These are phyloP conservation scores for Hypholoma fasciculare DNA, from an alignment of 768 basidiomycete genomes.

Conservation along the genomic window DNA sequence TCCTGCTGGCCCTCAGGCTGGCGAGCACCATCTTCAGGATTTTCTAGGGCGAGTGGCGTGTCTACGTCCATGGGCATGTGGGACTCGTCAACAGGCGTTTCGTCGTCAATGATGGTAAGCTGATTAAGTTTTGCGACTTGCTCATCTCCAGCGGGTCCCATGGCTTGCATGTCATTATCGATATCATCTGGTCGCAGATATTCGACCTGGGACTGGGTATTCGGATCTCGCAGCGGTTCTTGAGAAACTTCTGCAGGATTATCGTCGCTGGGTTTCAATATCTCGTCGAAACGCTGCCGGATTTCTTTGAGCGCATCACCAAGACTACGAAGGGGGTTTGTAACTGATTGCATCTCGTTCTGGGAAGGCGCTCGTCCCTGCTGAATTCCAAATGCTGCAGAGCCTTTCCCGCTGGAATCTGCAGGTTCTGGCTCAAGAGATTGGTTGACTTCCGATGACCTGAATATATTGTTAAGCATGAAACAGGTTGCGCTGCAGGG, in stretches of 20 bases:
- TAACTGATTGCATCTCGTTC: constrained; percentile 34
- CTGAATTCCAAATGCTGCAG: constrained; percentile 43
- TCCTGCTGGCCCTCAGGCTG: constrained; percentile 19
- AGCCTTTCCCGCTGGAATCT: constrained; percentile 22
- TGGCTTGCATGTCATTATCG: constrained; percentile 80
- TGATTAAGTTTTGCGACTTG: constrained; percentile 81
- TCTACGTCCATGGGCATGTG: constrained; percentile 52
- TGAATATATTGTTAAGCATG: background rate
- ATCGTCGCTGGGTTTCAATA: constrained; percentile 48
- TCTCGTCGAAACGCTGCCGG: constrained; percentile 81
- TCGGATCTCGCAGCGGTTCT: constrained; percentile 37
- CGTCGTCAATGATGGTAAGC: constrained; percentile 72
- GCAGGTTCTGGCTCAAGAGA: constrained; percentile 11
- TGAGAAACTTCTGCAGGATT: constrained; percentile 30
- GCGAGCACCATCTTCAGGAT: constrained; percentile 21
- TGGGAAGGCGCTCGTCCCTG: constrained; percentile 42
- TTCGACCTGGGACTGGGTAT: constrained; percentile 59
- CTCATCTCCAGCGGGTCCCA: constrained; percentile 85
- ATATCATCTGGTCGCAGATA: constrained; percentile 72
- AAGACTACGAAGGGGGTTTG: constrained; percentile 72
- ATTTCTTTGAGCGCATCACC: constrained; percentile 86
- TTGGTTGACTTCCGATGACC: constrained; percentile 12
- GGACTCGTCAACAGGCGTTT: constrained; percentile 30
- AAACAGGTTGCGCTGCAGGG: background rate
- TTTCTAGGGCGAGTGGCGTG: constrained; percentile 22